Percentiles rank a stretch among this genome's conserved stretches.
Evolutionary conservation across 202 grass and related monocot genomes (phyloP).

Genomic region (Thinopyrum obtusiflorum): DNA sequence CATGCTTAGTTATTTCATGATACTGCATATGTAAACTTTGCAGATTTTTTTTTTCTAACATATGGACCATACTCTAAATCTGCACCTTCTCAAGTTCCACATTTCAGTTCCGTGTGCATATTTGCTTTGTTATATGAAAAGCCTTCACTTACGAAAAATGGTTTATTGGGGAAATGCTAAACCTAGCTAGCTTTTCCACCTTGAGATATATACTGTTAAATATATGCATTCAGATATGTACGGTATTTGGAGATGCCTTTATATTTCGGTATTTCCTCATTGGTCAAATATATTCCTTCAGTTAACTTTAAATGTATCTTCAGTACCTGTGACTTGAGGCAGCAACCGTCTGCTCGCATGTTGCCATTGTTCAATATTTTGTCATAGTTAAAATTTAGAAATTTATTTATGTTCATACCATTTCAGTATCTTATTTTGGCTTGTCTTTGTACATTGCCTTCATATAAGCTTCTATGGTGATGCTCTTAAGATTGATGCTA

Average conservation of each 20-base stretch:
- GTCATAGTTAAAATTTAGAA: conserved; percentile 8
- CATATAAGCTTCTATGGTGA: neutral
- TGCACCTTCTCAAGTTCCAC: neutral
- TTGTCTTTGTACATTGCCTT: neutral
- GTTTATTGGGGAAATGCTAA: neutral
- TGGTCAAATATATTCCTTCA: neutral
- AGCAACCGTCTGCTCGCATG: neutral
- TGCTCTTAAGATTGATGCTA: conserved; percentile 3
- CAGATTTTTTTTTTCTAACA: neutral
- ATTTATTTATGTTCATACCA: neutral
- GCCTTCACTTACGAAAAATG: neutral
- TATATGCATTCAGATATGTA: neutral
- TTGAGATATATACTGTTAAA: neutral
- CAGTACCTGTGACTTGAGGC: neutral
- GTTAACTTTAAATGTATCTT: neutral
- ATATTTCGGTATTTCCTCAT: neutral
- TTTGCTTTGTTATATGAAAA: neutral
- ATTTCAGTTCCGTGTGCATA: neutral
- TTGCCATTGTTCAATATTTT: neutral
- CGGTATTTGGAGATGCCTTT: neutral
- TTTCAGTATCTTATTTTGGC: neutral
- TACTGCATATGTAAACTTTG: neutral
- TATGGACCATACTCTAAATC: neutral
- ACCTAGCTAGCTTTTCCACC: neutral
- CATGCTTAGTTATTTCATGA: neutral